Base-by-base conservation (phyloP, 2,329 filamentous ascomycete species). In the Helicocarpus griseus region DNA sequence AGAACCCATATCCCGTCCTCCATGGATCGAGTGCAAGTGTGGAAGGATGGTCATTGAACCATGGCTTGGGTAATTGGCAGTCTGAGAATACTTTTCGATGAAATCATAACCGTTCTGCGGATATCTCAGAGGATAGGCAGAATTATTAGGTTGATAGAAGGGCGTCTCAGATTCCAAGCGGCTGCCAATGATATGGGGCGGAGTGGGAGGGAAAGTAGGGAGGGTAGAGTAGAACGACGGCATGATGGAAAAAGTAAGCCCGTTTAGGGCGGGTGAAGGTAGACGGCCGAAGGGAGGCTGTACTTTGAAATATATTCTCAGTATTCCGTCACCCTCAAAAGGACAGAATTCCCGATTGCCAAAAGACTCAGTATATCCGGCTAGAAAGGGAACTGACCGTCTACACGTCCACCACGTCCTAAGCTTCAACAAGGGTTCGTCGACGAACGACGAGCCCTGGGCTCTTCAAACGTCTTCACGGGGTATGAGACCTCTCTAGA, bases 51-150 rank as follows among this genome's bases (percentile, higher is more conserved):
- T 64, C 61, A 70, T 63, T 53, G 67, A 52, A 50, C 57, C 61
- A 19, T 64, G 63, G 55, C 68, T 70, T 50, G 61, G 57, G 58
- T 71, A 73, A 52, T 17, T 44, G n/a, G 46, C 48, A 11, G 44
- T 48, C 35, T 64, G 54, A 55, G 68, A 68, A 58, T 71, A 74
- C 57, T 72, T 67, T 53, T 74, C 72, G 57, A 69, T 69, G 57
- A 71, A 72, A 49, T 73, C 72, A 57, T 65, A 69, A 47, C 70
- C 67, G 48, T 63, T 71, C 58, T 71, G 69, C 47, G 67, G 63
- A 58, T 71, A 71, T 49, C 70, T 69, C 53, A 67, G 64, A 44
- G 69, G 66, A 52, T 70, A 73, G 29, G 35, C 51, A 45, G 65
- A 62, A 45, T 66, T 65, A 48, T 63, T 64, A 51, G 66, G 56